phyloP scores from a whole-genome alignment of 2,329 filamentous ascomycete species.

The Colletotrichum sp. region DNA sequence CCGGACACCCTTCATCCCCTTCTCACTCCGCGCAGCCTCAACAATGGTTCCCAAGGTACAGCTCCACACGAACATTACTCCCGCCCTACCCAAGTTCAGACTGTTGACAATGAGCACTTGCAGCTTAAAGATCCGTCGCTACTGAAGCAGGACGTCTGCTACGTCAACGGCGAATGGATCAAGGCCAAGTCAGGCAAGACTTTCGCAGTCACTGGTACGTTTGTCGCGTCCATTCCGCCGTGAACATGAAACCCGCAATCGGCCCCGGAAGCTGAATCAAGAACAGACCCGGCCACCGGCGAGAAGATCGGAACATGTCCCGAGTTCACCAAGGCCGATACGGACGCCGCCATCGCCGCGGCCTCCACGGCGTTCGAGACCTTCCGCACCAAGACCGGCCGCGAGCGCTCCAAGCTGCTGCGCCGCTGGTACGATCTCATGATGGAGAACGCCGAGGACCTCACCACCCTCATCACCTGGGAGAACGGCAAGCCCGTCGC shows the following conservation, averaged over 20 bases:
- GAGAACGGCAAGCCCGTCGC: conserved; percentile 88
- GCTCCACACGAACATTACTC: neutral
- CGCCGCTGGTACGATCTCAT: conserved; percentile 84
- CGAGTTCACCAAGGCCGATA: conserved; percentile 81
- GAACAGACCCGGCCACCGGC: conserved; percentile 79
- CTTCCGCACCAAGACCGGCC: conserved; percentile 75
- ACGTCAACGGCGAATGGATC: conserved; percentile 94
- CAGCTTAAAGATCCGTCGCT: conserved; percentile 81
- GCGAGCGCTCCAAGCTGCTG: conserved; percentile 75
- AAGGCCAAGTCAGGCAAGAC: conserved; percentile 85
- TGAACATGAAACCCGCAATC: neutral
- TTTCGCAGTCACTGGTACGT: conserved; percentile 78
- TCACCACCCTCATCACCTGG: conserved; percentile 84
- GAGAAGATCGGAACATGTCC: conserved; percentile 82
- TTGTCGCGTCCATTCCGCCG: neutral
- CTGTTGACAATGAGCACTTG: neutral
- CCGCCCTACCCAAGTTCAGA: neutral
- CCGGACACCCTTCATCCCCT: conserved; percentile 9
- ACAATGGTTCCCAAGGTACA: conserved; percentile 52
- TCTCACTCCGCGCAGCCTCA: conserved; percentile 43
- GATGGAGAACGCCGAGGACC: conserved; percentile 77
- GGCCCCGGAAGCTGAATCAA: neutral
- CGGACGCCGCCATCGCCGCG: conserved; percentile 81
- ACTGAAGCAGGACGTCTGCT: conserved; percentile 81
- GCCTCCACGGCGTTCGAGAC: conserved; percentile 76